Evolutionary conservation across 2,329 filamentous ascomycete genomes (phyloP).

Genomic region (Diaporthe citriasiana): DNA sequence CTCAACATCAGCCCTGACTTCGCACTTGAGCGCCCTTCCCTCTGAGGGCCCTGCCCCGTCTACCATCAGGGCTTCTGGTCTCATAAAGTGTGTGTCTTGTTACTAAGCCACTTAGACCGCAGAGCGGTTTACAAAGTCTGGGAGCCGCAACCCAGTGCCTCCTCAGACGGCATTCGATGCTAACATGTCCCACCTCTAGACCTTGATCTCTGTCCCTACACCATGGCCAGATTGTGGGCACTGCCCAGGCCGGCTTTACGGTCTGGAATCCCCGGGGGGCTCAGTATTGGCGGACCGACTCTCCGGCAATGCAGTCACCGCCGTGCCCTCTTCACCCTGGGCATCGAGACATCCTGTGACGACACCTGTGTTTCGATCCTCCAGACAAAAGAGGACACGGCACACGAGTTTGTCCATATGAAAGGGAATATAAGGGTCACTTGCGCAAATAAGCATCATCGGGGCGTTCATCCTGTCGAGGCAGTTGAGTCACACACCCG

Average conservation of each 20-base stretch:
- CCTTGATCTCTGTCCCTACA: background rate
- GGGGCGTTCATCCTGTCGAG: slow-evolving; percentile 84
- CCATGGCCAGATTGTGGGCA: slow-evolving; percentile 31
- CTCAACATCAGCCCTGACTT: background rate
- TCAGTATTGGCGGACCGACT: background rate
- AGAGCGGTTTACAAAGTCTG: background rate
- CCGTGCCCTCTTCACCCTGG: slow-evolving; percentile 63
- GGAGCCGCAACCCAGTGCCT: no score
- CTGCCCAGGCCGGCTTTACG: background rate
- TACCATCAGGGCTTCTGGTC: background rate
- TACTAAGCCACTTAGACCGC: background rate
- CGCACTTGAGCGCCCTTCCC: background rate
- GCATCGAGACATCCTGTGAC: slow-evolving; percentile 90
- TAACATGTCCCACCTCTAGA: background rate
- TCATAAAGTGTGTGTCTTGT: background rate
- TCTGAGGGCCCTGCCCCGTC: background rate
- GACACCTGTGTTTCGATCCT: slow-evolving; percentile 92
- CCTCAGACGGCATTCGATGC: background rate
- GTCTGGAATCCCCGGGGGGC: background rate
- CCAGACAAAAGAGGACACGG: slow-evolving; percentile 61
- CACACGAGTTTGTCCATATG: slow-evolving; percentile 65
- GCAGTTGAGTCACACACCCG: slow-evolving; percentile 83
- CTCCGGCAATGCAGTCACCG: background rate
- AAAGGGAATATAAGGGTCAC: slow-evolving; percentile 82
- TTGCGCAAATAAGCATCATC: slow-evolving; percentile 80